phyloP scores from a whole-genome alignment of 257 asterid genomes.

The Thymus quinquecostatus region DNA sequence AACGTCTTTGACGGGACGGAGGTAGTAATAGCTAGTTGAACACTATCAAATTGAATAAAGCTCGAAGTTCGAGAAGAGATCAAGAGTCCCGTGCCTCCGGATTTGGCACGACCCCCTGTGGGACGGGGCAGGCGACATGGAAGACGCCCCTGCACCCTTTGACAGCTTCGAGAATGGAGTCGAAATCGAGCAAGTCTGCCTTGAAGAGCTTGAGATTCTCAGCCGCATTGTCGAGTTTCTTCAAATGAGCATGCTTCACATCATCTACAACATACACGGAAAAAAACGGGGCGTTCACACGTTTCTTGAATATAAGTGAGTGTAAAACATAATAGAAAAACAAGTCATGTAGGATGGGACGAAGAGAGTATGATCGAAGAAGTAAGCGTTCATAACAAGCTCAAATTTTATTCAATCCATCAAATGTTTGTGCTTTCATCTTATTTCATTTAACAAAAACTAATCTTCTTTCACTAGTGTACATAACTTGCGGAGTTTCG shows the following conservation, averaged over 20 bases:
- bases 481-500: too few relatives aligned
- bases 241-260: conserved; percentile 60
- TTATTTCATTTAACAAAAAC: too few relatives aligned
- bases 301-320: too few relatives aligned
- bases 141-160: conserved; percentile 76
- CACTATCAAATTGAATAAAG: not conserved
- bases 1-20: too few relatives aligned
- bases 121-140: conserved; percentile 86
- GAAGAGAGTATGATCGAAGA: too few relatives aligned
- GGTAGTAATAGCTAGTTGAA: not conserved
- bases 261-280: conserved; percentile 46
- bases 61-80: not conserved
- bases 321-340: not conserved
- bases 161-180: conserved; percentile 64
- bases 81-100: conserved; percentile 58
- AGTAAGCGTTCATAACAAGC: too few relatives aligned
- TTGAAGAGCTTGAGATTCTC: conserved; percentile 58
- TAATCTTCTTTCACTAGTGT: too few relatives aligned
- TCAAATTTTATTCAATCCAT: too few relatives aligned
- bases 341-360: too few relatives aligned
- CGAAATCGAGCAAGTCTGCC: conserved; percentile 75
- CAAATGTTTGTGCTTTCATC: too few relatives aligned
- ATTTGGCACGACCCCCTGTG: conserved; percentile 58
- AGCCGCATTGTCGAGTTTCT: conserved; percentile 54
- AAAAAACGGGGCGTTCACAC: not conserved